Evolutionary conservation across 352 stramenopile genomes (phyloP), one percentile per base, ranked within the genome.

Genomic region (Pythium grandisporangium): DNA sequence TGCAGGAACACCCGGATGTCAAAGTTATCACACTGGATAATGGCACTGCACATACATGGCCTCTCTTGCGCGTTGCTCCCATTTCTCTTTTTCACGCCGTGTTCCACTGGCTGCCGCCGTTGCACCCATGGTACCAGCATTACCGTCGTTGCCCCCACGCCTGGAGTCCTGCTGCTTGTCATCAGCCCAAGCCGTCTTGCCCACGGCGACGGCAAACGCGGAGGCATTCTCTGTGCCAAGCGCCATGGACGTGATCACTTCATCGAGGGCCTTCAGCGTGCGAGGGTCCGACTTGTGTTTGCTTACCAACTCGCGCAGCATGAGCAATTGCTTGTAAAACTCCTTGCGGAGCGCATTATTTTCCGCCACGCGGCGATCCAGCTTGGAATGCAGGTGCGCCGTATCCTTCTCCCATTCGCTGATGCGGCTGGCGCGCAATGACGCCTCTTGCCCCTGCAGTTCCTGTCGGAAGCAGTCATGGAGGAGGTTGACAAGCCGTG

Each of bases 251-350:
- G 58, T 56, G 35, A 84, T 67, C 6, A 61, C 71, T 21, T 83
- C 71, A n/a, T 85, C 78, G 13, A 88, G 34, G 1, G 51, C 59
- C 17, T 54, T 55, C 35, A 85, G 42, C 25, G 66, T 71, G 3
- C 61, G 62, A 8, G 62, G 51, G 16, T 87, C 74, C 29, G 53
- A 65, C 26, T 53, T 55, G 25, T 84, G 67, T 43, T 70, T 77
- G 40, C 53, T 55, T 42, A 87, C 67, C 27, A 84, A 58, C 8
- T 87, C 74, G 12, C 71, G 66, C 45, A 87, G 58, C 69, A 84
- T 70, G 8, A 84, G 58, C 17, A 87, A 45, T 33, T 87, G 71
- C 45, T 79, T 72, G 55, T 84, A 85, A 33, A 71, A 78, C 42
- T 81, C 61, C 44, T 85, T 85, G 33, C 75, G 71, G 39, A 84